Conservation (phyloP, 1,284 basidiomycete species). For the Sanghuangporus sanghuang region DNA sequence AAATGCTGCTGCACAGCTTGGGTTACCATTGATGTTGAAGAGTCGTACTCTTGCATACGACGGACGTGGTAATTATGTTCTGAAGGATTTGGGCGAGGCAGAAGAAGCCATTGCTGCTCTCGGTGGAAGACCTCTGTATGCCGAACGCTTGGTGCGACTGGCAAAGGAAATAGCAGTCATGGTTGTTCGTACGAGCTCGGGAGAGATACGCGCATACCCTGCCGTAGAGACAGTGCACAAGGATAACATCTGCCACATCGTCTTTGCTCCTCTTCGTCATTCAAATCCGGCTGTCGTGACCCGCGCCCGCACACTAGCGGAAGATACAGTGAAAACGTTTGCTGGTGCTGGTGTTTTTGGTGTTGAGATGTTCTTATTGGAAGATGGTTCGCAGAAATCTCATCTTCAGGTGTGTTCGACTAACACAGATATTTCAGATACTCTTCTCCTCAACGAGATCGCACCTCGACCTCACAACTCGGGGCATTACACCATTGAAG, state of each 20-base stretch:
- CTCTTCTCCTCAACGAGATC: constrained; percentile 91
- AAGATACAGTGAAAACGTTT: constrained; percentile 77
- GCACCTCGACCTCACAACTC: constrained; percentile 99
- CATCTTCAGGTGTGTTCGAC: background rate
- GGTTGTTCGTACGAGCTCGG: constrained; percentile 82
- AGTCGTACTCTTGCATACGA: constrained; percentile 94
- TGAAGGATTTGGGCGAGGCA: constrained; percentile 54
- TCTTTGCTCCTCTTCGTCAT: constrained; percentile 79
- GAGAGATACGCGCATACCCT: constrained; percentile 83
- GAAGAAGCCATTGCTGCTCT: constrained; percentile 64
- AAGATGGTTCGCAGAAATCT: constrained; percentile 58
- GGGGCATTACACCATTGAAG: constrained; percentile 99
- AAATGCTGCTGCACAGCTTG: constrained; percentile 51
- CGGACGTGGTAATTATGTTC: constrained; percentile 88
- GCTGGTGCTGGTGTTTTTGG: constrained; percentile 94
- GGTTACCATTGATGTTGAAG: constrained; percentile 95
- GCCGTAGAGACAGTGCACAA: constrained; percentile 95
- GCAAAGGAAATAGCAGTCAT: constrained; percentile 93
- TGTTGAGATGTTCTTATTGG: constrained; percentile 96
- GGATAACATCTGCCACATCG: constrained; percentile 91
- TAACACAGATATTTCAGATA: constrained; percentile 40
- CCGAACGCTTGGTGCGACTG: constrained; percentile 93
- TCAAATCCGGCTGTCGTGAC: constrained; percentile 51
- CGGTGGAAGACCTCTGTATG: constrained; percentile 73
- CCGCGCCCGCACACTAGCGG: constrained; percentile 73